phyloP scores from a whole-genome alignment of 108 stramenopile genomes.

The Stephanodiscus triporus region DNA sequence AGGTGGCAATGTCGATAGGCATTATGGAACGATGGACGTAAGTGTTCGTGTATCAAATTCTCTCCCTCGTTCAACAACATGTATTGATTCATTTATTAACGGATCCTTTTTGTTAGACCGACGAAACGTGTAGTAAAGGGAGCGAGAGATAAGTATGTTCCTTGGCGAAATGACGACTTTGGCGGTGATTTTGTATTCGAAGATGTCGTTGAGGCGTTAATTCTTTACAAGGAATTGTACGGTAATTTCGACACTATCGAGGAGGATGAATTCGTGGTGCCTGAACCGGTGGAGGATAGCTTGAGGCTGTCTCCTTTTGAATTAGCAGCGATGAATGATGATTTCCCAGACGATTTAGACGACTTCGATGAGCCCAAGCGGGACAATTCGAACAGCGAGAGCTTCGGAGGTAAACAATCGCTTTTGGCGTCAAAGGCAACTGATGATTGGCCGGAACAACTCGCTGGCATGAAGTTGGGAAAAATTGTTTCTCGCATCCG shows the following conservation, averaged over 20 bases:
- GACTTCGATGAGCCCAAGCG: constrained; percentile 40
- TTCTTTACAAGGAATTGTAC: constrained; percentile 70
- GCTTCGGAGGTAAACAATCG: constrained; percentile 26
- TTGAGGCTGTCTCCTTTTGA: constrained; percentile 47
- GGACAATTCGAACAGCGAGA: constrained; percentile 27
- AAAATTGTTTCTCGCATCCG: constrained; percentile 73
- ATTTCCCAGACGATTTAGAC: constrained; percentile 51
- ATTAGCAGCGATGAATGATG: constrained; percentile 54
- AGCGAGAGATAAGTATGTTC: constrained; percentile 64
- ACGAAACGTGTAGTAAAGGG: constrained; percentile 68
- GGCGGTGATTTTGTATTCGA: constrained; percentile 87
- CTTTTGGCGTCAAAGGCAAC: constrained; percentile 15
- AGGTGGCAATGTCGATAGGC: constrained; percentile 66
- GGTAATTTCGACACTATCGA: constrained; percentile 68
- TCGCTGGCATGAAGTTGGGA: constrained; percentile 82
- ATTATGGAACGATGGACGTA: constrained; percentile 66
- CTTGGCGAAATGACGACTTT: constrained; percentile 91
- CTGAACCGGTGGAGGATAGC: constrained; percentile 59
- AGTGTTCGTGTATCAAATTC: constrained; percentile 18
- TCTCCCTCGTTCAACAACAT: background rate
- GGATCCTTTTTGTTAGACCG: constrained; percentile 28
- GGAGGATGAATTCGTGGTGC: constrained; percentile 71
- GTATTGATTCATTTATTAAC: background rate
- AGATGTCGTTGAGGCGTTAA: constrained; percentile 88
- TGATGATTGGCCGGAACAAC: constrained; percentile 80